Conservation (phyloP, 2,329 filamentous ascomycete species). For the Lizonia empirigonia region DNA sequence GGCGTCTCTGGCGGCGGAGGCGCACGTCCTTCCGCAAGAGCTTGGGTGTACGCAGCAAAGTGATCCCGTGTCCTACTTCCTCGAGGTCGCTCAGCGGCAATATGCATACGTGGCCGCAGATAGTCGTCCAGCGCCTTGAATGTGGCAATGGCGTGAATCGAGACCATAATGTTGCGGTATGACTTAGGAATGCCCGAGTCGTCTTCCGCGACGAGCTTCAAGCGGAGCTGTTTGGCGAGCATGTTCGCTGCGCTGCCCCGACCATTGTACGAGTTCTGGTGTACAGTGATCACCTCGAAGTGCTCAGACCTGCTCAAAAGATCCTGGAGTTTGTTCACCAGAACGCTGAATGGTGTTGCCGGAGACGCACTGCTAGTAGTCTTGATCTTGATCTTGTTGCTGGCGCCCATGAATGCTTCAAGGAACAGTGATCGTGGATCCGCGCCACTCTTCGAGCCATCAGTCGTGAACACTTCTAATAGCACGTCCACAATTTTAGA, state of each 20-base stretch:
- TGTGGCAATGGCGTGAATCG: slow-evolving; percentile 96
- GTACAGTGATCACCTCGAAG: slow-evolving; percentile 95
- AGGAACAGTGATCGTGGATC: slow-evolving; percentile 83
- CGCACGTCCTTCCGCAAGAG: slow-evolving; percentile 58
- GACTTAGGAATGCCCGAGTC: slow-evolving; percentile 85
- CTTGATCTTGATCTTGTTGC: slow-evolving; percentile 65
- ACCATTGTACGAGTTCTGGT: slow-evolving; percentile 89
- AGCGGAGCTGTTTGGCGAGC: slow-evolving; percentile 91
- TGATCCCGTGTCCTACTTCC: slow-evolving; percentile 64
- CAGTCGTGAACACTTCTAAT: slow-evolving; percentile 78
- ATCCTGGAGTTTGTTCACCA: slow-evolving; percentile 94
- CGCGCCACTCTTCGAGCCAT: slow-evolving; percentile 59
- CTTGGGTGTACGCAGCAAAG: slow-evolving; percentile 77
- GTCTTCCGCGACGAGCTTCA: slow-evolving; percentile 87
- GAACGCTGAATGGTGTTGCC: slow-evolving; percentile 83
- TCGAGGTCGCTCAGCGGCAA: slow-evolving; percentile 76
- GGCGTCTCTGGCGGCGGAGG: slow-evolving; percentile 47
- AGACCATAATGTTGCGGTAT: slow-evolving; percentile 96
- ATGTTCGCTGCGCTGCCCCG: slow-evolving; percentile 92
- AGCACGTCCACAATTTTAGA: slow-evolving; percentile 88
- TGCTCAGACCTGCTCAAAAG: slow-evolving; percentile 95
- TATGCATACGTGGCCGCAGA: slow-evolving; percentile 82
- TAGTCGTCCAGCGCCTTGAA: slow-evolving; percentile 98
- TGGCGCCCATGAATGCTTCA: slow-evolving; percentile 86
- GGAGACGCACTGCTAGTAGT: slow-evolving; percentile 71